Evolutionary conservation across 176 grass and related monocot species (phyloP), one percentile per base, ranked within the genome.

Genomic region (Oryza punctata): DNA sequence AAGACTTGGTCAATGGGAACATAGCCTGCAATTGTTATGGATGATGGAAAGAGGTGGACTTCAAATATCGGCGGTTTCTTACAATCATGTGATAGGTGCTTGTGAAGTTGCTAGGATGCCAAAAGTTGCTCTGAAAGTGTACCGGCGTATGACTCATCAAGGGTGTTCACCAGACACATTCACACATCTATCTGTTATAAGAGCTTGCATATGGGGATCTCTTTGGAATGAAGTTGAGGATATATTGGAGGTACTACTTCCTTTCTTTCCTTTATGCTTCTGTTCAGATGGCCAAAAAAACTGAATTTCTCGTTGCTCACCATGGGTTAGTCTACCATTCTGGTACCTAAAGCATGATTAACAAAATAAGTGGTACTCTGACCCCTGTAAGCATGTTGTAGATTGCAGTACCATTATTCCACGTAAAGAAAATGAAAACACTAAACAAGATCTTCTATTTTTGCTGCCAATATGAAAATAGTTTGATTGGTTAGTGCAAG

Each of bases 61-160:
- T n/a, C 35, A 93, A 74, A 78, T 95, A 71, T 92, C 85, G 67
- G 88, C 49, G 5, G 67, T 88, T 19, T 90, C 90, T 80, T 98
- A 98, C 77, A 98, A 98, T 79, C 96, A 98, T 86, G 96, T 87
- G 76, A 95, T 98, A 78, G 82, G 82, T 82, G 72, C 93, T 80
- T 98, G 93, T 72, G 96, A 98, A 87, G 73, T 91, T 76, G 93
- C 87, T 12, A 84, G 87, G 14, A 7, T 93, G 76, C 90, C 92
- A 68, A 85, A 90, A 85, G 79, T 95, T 88, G 96, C 93, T 72
- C 65, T 98, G 45, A 45, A 93, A 77, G 69, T 95, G 26, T 98
- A 98, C 85, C 78, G 10, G 67, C 91, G 71, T 45, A 98, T 98
- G 96, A 84, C 87, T 86, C 73, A 63, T 75, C 25, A 50, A 69